Evolutionary conservation across 1,139 yeast genomes (phyloP).

Genomic region (Sugiyamaella castrensis): DNA sequence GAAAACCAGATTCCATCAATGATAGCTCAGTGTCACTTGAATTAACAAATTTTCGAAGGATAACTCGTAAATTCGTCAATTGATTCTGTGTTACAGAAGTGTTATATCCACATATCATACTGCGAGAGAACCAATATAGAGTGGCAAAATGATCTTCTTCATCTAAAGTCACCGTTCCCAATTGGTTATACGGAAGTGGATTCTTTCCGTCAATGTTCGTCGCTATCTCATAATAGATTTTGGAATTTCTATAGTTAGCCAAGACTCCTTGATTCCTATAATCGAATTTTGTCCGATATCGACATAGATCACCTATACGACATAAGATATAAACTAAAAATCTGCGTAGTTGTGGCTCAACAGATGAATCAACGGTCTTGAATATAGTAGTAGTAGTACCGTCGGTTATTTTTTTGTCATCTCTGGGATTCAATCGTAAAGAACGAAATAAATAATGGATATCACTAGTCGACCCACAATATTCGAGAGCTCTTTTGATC

Average conservation of each 20-base stretch:
- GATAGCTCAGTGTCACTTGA: neutral
- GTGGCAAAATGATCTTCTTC: conserved; percentile 19
- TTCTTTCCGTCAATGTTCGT: conserved; percentile 8
- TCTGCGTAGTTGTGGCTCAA: neutral
- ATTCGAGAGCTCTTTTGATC: neutral
- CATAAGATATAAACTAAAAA: conserved; percentile 13
- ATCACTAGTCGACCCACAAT: conserved; percentile 3
- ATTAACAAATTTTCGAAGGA: neutral
- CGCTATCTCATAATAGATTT: conserved; percentile 25
- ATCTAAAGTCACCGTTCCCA: conserved; percentile 18
- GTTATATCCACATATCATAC: neutral
- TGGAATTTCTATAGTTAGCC: conserved; percentile 20
- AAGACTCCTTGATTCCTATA: conserved; percentile 7
- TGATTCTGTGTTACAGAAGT: neutral
- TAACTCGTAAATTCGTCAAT: neutral
- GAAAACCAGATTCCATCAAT: neutral
- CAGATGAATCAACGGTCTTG: neutral
- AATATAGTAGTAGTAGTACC: neutral
- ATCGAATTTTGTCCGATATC: conserved; percentile 20
- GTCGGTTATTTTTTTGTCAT: neutral
- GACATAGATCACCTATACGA: conserved; percentile 27
- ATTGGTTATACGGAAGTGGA: conserved; percentile 16
- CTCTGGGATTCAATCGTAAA: neutral
- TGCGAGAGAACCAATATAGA: conserved; percentile 9
- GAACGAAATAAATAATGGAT: conserved; percentile 1